Evolutionary conservation across 75 land plant species (phyloP).

Genomic region (Pinus albicaulis): DNA sequence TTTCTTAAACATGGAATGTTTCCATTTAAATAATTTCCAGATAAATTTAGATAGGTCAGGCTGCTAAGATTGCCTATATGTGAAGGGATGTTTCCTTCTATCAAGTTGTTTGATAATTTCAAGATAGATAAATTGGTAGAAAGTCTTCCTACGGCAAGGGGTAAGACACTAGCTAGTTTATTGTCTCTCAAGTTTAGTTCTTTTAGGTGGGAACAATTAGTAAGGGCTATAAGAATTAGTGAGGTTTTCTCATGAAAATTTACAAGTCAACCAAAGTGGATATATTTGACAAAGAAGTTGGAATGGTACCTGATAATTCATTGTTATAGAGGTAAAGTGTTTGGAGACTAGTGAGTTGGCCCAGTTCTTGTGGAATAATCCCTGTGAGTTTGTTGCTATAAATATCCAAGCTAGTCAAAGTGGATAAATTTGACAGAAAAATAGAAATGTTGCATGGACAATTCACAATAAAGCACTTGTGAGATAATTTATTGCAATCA

Average conservation of each 20-base stretch:
- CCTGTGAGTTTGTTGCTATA: no score
- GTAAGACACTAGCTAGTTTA: constrained; percentile 12
- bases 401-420: no score
- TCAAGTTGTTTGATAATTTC: constrained; percentile 6
- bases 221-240: constrained; percentile 11
- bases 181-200: constrained; percentile 10
- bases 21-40: constrained; percentile 29
- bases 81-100: constrained; percentile 27
- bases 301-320: no score
- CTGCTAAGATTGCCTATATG: constrained; percentile 21
- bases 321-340: no score
- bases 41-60: constrained; percentile 17
- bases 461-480: no score
- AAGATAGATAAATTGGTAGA: constrained; percentile 4
- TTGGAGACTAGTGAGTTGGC: no score
- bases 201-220: constrained; percentile 4
- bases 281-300: no score
- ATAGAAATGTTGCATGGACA: no score
- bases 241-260: constrained; percentile 10
- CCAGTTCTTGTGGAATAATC: no score
- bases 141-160: constrained; percentile 10
- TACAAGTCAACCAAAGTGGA: background rate
- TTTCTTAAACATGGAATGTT: constrained; percentile 29
- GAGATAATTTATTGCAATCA: no score
- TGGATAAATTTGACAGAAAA: no score